A percentile compares a stretch with the other conserved stretches of the same genome.
These are phyloP conservation scores for Plasmodium vivax DNA, from an alignment of 169 alveolate species.

Conservation along the genomic window DNA sequence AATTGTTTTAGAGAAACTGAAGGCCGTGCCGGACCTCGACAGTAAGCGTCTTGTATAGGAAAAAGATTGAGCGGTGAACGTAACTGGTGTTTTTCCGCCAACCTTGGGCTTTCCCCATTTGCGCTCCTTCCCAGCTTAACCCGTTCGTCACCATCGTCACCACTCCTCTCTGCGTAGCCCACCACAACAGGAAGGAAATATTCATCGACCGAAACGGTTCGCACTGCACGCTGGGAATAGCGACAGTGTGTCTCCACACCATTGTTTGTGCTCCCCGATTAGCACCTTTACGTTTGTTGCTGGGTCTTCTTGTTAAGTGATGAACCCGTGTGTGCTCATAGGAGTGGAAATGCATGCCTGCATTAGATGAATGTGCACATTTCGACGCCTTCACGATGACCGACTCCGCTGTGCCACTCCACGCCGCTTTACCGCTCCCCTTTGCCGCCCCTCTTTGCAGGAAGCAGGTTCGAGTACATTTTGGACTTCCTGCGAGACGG, in stretches of 20 bases:
- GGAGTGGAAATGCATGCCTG: not conserved
- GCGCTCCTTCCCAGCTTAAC: not conserved
- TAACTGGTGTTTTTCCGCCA: not conserved
- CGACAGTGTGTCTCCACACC: not conserved
- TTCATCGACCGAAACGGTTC: conserved; percentile 66
- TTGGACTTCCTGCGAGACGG: conserved; percentile 60
- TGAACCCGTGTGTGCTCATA: not conserved
- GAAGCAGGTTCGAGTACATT: conserved; percentile 50
- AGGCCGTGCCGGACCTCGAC: not conserved
- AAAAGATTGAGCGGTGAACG: not conserved
- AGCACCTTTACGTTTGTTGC: not conserved
- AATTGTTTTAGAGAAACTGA: conserved; percentile 35
- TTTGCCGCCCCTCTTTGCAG: not conserved
- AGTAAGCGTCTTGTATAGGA: conserved; percentile 1
- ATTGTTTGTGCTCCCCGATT: not conserved
- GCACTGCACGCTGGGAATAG: not conserved
- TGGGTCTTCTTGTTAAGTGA: not conserved
- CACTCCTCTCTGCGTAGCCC: not conserved
- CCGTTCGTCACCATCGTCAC: not conserved
- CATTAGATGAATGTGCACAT: not conserved
- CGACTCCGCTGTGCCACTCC: no score
- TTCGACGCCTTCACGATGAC: not conserved
- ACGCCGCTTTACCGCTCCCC: not conserved
- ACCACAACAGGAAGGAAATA: conserved; percentile 60
- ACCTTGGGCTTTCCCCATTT: not conserved